phyloP scores from a whole-genome alignment of 805 yeast species.

The Pichia rugopelliculosa region DNA sequence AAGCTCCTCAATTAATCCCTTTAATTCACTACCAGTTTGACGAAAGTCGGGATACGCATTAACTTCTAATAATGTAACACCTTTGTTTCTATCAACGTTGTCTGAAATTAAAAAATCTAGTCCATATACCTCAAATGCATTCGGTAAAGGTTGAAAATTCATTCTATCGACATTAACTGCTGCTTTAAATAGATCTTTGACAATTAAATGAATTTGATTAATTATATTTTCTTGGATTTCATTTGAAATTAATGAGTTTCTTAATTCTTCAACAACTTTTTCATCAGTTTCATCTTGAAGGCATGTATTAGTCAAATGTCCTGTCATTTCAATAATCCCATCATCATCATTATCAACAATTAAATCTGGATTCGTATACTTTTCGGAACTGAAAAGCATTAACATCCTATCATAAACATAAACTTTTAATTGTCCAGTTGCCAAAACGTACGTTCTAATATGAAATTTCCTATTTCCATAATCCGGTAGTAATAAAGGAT shows the following conservation, averaged over 20 bases:
- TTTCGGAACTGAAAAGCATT: slow-evolving; percentile 64
- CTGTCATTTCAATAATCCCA: slow-evolving; percentile 41
- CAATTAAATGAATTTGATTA: slow-evolving; percentile 49
- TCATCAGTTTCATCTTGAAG: slow-evolving; percentile 44
- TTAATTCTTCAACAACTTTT: slow-evolving; percentile 51
- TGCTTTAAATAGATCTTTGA: slow-evolving; percentile 69
- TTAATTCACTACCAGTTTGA: slow-evolving; percentile 81
- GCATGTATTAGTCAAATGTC: slow-evolving; percentile 93
- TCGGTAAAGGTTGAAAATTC: slow-evolving; percentile 73
- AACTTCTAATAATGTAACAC: slow-evolving; percentile 67
- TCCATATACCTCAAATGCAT: slow-evolving; percentile 85
- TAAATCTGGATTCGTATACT: slow-evolving; percentile 34
- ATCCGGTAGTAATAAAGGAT: slow-evolving; percentile 57
- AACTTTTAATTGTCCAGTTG: slow-evolving; percentile 67
- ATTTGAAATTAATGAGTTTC: slow-evolving; percentile 35
- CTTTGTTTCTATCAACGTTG: slow-evolving; percentile 24
- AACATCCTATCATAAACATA: slow-evolving; percentile 75
- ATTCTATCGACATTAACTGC: slow-evolving; percentile 75
- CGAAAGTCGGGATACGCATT: slow-evolving; percentile 95
- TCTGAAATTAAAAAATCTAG: slow-evolving; percentile 75
- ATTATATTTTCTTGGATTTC: slow-evolving; percentile 37
- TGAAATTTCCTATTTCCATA: slow-evolving; percentile 77
- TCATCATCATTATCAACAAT: slow-evolving; percentile 23
- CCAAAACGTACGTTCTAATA: slow-evolving; percentile 74
- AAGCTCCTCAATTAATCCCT: slow-evolving; percentile 54